Evolutionary conservation across 176 grass and related monocot genomes (phyloP).

Genomic region (Otatea glauca): DNA sequence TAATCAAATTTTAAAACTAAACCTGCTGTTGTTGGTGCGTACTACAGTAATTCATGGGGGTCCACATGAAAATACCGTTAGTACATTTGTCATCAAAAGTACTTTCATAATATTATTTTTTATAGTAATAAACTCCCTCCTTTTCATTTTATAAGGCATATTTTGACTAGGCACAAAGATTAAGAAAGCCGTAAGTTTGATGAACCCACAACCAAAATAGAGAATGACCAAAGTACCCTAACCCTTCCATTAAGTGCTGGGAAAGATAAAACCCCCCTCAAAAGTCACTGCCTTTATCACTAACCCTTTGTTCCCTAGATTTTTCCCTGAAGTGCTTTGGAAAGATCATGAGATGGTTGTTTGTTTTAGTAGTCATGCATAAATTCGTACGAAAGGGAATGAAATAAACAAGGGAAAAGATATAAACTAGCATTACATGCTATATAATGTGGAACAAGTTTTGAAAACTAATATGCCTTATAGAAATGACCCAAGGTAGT

Average conservation of each 20-base stretch:
- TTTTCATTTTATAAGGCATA: too few relatives aligned
- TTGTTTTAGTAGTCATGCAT: background rate
- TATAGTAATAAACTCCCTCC: too few relatives aligned
- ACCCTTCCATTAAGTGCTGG: background rate
- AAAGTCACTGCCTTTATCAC: background rate
- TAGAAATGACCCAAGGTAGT: background rate
- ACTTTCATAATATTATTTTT: too few relatives aligned
- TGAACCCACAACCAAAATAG: background rate
- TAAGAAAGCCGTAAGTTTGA: background rate
- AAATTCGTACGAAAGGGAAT: background rate
- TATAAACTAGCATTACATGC: background rate
- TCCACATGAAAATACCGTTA: too few relatives aligned
- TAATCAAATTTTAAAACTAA: too few relatives aligned
- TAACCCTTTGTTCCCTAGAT: background rate
- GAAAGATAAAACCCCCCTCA: background rate
- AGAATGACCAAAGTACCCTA: background rate
- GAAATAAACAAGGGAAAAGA: background rate
- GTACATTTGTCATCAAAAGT: too few relatives aligned
- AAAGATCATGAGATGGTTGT: background rate
- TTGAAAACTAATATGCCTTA: slow-evolving; percentile 3
- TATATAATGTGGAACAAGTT: background rate
- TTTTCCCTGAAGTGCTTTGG: background rate
- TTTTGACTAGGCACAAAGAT: too few relatives aligned
- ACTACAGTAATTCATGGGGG: too few relatives aligned
- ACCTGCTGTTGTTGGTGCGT: too few relatives aligned